Base-by-base conservation (phyloP, 108 stramenopile genomes). In the Cyclotella cryptica region DNA sequence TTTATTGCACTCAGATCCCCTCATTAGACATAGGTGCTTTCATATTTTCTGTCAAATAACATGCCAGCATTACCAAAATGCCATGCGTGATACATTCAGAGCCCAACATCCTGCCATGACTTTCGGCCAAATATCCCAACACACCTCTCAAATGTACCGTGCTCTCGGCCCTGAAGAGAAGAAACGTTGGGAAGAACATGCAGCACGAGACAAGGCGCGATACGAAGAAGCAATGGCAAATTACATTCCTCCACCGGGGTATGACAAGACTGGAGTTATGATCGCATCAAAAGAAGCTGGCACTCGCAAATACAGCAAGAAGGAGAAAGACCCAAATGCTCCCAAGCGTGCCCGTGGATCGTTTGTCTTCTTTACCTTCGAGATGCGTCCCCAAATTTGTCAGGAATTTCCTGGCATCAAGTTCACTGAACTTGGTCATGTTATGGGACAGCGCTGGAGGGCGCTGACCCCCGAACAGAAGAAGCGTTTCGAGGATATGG, bases 371-470 rank as follows among this genome's bases (percentile, higher is more conserved):
- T 87, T 87, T 66, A 72, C 74, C 35, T 62, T 71, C 58, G 83
- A 75, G 24, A 61, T 35, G 28, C 78, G 83, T 43, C 71, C 70
- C 41, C 49, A 86, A 68, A 87, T 88, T 30, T 74, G 86, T n/a
- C 65, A 71, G 44, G 90, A 87, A 29, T 75, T 83, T 55, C 92
- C 92, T 14, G 90, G 85, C 6, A 70, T 93, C 27, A 93, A 88
- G 63, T 77, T 90, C 71, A 87, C 90, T 0, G 90, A 93, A 30
- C 54, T 90, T 54, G 86, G 85, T 43, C 87, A 86, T 63, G 58
- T 91, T 58, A 87, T 92, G 77, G 92, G 92, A 21, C 86, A 88
- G 69, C 47, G 84, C 35, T 93, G 92, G 92, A 71, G 88, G 41
- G 87, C 80, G 12, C 49, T 93, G 72, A 78, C 86, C 40, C 79